These are phyloP conservation scores for Botryotinia narcissicola DNA, from an alignment of 2,329 filamentous ascomycete species.

Conservation along the genomic window DNA sequence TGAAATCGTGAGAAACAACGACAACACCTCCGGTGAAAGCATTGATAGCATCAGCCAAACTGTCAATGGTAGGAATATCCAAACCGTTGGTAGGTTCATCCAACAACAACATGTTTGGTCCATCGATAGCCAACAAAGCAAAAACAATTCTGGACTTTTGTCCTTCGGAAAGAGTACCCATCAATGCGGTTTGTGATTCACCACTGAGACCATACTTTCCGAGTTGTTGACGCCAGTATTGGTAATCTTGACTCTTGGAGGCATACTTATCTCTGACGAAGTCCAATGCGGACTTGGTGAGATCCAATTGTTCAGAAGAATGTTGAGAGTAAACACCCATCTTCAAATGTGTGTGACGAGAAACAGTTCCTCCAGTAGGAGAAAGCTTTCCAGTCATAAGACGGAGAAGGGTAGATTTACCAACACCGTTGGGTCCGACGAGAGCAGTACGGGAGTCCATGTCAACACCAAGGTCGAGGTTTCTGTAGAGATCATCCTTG, in stretches of 20 bases:
- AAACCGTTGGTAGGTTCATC: constrained; percentile 99
- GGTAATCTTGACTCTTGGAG: constrained; percentile 90
- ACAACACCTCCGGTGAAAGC: constrained; percentile 92
- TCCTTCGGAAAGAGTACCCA: constrained; percentile 96
- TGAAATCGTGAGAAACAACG: constrained; percentile 98
- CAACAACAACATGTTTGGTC: constrained; percentile 94
- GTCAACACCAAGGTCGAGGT: constrained; percentile 97
- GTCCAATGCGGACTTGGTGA: constrained; percentile 96
- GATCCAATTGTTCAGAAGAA: constrained; percentile 95
- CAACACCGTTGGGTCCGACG: constrained; percentile 97
- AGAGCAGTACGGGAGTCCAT: constrained; percentile 98
- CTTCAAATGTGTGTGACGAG: constrained; percentile 96
- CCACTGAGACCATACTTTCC: constrained; percentile 91
- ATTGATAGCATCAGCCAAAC: constrained; percentile 95
- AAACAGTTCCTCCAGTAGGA: constrained; percentile 77
- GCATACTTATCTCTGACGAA: constrained; percentile 96
- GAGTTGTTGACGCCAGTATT: constrained; percentile 98
- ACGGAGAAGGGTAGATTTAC: constrained; percentile 93
- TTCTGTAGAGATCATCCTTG: constrained; percentile 91
- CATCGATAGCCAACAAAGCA: constrained; percentile 89
- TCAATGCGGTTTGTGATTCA: constrained; percentile 91
- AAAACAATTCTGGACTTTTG: constrained; percentile 99
- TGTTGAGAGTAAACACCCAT: constrained; percentile 98
- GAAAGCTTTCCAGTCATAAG: constrained; percentile 96
- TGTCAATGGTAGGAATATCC: constrained; percentile 98